These are phyloP conservation scores for Acanthamoeba triangularis DNA, from an alignment of 208 protist genomes.

Conservation along the genomic window DNA sequence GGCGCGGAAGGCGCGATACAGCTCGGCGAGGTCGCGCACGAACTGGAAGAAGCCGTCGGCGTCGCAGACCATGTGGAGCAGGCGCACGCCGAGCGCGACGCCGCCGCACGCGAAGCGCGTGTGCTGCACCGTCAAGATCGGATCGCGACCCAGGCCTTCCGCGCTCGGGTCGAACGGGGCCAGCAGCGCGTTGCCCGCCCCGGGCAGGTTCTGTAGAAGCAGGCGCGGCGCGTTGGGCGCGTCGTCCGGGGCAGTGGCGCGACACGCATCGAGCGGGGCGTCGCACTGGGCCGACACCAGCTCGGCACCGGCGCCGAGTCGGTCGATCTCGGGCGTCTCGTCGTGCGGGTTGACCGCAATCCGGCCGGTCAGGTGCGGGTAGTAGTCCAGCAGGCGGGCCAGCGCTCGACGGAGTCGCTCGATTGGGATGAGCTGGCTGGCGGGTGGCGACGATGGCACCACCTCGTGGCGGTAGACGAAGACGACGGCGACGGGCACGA, in stretches of 20 bases:
- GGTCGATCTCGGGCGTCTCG: slow-evolving; percentile 55
- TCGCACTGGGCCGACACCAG: slow-evolving; percentile 37
- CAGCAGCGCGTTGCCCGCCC: slow-evolving; percentile 55
- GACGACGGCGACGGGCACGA: slow-evolving; percentile 61
- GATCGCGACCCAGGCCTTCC: slow-evolving; percentile 61
- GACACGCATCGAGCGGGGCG: background rate
- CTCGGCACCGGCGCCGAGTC: slow-evolving; percentile 57
- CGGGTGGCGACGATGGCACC: background rate
- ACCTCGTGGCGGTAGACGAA: slow-evolving; percentile 29
- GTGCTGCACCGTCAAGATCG: slow-evolving; percentile 73
- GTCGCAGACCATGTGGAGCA: slow-evolving; percentile 68
- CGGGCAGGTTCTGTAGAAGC: slow-evolving; percentile 5
- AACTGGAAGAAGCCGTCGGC: slow-evolving; percentile 74
- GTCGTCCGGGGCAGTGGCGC: background rate
- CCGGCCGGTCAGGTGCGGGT: slow-evolving; percentile 73
- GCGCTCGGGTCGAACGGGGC: slow-evolving; percentile 55
- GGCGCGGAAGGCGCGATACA: slow-evolving; percentile 17
- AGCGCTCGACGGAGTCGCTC: slow-evolving; percentile 61
- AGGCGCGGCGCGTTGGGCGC: background rate
- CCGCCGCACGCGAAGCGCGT: slow-evolving; percentile 73
- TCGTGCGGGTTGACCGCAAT: slow-evolving; percentile 1
- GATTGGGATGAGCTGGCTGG: slow-evolving; percentile 35
- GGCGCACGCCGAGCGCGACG: slow-evolving; percentile 70
- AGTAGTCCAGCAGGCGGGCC: slow-evolving; percentile 54
- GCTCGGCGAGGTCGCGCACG: slow-evolving; percentile 63